Percentiles rank a stretch among this genome's conserved stretches.
These are phyloP conservation scores for Firmiana major DNA, from an alignment of 345 rosid genomes.

Conservation along the genomic window DNA sequence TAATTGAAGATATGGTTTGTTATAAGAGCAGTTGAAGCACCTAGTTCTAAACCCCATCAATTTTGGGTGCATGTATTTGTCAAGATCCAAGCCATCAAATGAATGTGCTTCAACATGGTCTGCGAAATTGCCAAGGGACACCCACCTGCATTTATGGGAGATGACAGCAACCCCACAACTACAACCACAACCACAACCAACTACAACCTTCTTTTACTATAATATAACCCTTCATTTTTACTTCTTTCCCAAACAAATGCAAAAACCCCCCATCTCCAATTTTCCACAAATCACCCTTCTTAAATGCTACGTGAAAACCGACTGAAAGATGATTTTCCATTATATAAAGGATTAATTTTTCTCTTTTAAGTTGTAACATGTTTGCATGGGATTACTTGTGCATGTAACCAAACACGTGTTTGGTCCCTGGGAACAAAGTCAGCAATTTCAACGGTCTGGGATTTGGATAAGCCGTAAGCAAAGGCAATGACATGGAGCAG, in stretches of 20 bases:
- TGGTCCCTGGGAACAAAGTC: neutral
- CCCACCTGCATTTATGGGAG: neutral
- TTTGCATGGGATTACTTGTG: neutral
- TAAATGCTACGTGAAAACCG: neutral
- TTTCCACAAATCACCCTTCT: neutral
- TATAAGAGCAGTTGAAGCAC: constrained; percentile 3
- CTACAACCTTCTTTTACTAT: neutral
- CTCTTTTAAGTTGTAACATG: neutral
- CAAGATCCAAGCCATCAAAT: constrained; percentile 4
- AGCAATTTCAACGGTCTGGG: neutral
- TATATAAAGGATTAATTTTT: too few species aligned
- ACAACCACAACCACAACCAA: neutral
- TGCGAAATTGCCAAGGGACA: neutral
- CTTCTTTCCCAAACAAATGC: neutral
- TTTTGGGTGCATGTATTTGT: neutral
- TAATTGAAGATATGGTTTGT: neutral
- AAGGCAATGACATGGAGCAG: neutral
- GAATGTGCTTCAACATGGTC: neutral
- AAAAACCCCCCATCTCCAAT: neutral
- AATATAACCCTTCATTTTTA: neutral
- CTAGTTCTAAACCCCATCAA: constrained; percentile 13
- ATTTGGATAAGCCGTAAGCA: neutral
- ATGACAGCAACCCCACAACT: neutral
- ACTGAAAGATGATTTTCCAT: neutral
- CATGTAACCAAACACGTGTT: neutral